Evolutionary conservation across 1,139 yeast genomes (phyloP).

Genomic region (Lodderomyces elongisporus): DNA sequence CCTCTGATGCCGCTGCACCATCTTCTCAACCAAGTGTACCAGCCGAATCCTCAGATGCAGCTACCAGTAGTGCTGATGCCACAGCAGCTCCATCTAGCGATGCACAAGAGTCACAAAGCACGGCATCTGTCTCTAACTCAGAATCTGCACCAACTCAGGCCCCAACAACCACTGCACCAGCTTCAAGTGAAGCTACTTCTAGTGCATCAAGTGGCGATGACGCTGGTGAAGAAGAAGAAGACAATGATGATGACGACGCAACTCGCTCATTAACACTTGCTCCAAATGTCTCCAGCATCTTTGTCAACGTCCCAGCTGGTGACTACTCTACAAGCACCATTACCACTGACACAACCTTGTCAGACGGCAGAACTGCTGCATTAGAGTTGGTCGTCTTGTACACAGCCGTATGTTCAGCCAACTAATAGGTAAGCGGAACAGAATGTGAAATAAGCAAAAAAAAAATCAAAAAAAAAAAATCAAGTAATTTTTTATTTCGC

Average conservation of each 20-base stretch:
- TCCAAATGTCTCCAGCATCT: conserved; percentile 8
- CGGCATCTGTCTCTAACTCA: too few relatives aligned
- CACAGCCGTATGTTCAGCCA: conserved; percentile 21
- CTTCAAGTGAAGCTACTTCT: conserved; percentile 6
- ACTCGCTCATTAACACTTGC: conserved; percentile 3
- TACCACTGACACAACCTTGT: conserved; percentile 20
- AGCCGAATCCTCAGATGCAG: not conserved
- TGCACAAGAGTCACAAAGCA: conserved; percentile 5
- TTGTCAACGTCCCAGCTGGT: conserved; percentile 19
- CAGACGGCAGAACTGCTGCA: conserved; percentile 26
- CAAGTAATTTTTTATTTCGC: too few relatives aligned
- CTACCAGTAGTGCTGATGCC: conserved; percentile 1
- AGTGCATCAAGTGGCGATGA: too few relatives aligned
- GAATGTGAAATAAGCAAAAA: too few relatives aligned
- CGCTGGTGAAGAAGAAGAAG: too few relatives aligned
- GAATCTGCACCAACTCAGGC: too few relatives aligned
- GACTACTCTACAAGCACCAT: conserved; percentile 22
- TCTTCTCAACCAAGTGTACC: conserved; percentile 5
- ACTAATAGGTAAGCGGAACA: not conserved
- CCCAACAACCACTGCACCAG: conserved; percentile 5
- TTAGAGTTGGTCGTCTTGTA: conserved; percentile 29
- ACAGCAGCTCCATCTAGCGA: conserved; percentile 4
- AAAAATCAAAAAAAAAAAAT: too few relatives aligned
- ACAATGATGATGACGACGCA: not conserved
- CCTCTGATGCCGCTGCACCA: conserved; percentile 4